Evolutionary conservation across 1,284 basidiomycete genomes (phyloP).

Genomic region (Exsudoporus floridanus): DNA sequence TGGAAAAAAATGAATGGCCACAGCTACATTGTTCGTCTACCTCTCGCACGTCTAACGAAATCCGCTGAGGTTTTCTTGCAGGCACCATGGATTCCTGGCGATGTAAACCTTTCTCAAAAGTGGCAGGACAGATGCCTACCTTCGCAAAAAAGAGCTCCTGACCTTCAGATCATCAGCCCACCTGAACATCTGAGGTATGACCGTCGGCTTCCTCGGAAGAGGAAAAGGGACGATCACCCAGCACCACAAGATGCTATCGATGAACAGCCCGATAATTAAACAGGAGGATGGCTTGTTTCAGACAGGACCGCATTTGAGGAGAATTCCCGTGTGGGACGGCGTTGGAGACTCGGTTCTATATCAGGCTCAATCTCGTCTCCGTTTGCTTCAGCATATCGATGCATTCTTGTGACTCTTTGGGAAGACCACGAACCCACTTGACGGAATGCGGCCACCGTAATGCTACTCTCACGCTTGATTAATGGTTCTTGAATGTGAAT

Average conservation of each 20-base stretch:
- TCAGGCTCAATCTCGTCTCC: not conserved
- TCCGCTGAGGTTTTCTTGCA: constrained; percentile 10
- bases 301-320: not conserved
- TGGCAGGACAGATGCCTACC: constrained; percentile 33
- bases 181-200: constrained; percentile 34
- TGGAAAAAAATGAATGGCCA: constrained; percentile 45
- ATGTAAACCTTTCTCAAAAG: constrained; percentile 11
- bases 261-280: not conserved
- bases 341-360: not conserved
- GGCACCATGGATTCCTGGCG: constrained; percentile 36
- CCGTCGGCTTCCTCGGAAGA: constrained; percentile 33
- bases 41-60: not conserved
- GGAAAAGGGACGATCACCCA: not conserved
- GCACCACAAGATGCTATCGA: not conserved
- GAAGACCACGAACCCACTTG: not conserved
- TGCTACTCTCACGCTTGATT: not conserved
- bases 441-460: too few species aligned
- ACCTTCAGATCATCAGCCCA: constrained; percentile 20
- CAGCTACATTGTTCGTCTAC: constrained; percentile 42
- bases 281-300: not conserved
- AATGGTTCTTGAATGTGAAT: not conserved
- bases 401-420: not conserved
- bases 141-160: constrained; percentile 19
- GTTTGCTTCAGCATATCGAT: not conserved
- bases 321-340: not conserved